Conservation (phyloP, 2,329 filamentous ascomycete species). For the Zymoseptoria pseudotritici region DNA sequence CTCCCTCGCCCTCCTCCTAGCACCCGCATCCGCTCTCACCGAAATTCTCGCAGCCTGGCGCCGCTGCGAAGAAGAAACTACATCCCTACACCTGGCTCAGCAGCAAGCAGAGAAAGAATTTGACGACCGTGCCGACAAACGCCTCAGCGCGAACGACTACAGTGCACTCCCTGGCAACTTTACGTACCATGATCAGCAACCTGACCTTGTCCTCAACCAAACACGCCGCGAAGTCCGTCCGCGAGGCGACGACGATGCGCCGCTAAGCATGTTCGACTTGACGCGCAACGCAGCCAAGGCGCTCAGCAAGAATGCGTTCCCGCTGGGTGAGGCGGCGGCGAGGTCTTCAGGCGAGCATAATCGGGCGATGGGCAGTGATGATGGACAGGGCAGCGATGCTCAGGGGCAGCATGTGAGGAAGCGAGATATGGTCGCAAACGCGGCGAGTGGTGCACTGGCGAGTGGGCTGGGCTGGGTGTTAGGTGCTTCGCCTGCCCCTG, state of each 20-base stretch:
- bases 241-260: constrained; percentile 39
- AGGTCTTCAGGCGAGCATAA: constrained; percentile 8
- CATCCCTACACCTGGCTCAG: constrained; percentile 58
- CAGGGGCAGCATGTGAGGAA: constrained; percentile 50
- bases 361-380: constrained; percentile 16
- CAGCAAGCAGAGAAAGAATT: constrained; percentile 62
- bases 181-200: constrained; percentile 28
- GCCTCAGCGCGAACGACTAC: constrained; percentile 7
- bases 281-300: constrained; percentile 43
- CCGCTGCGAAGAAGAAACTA: constrained; percentile 70
- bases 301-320: constrained; percentile 40
- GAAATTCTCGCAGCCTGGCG: constrained; percentile 70
- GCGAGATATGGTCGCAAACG: constrained; percentile 63
- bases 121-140: constrained; percentile 57
- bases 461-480: constrained; percentile 59
- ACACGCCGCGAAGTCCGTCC: constrained; percentile 34
- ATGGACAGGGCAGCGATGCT: constrained; percentile 17
- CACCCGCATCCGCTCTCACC: constrained; percentile 61
- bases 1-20: constrained; percentile 65
- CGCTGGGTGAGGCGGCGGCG: constrained; percentile 27
- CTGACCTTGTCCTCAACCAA: constrained; percentile 32
- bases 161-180: constrained; percentile 40
- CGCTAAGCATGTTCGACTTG: constrained; percentile 48
- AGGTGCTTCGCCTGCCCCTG: constrained; percentile 36
- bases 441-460: constrained; percentile 55